Percentiles rank a stretch among this genome's conserved stretches.
These are phyloP conservation scores for Neonectria coccinea DNA, from an alignment of 2,329 filamentous ascomycete species.

Conservation along the genomic window DNA sequence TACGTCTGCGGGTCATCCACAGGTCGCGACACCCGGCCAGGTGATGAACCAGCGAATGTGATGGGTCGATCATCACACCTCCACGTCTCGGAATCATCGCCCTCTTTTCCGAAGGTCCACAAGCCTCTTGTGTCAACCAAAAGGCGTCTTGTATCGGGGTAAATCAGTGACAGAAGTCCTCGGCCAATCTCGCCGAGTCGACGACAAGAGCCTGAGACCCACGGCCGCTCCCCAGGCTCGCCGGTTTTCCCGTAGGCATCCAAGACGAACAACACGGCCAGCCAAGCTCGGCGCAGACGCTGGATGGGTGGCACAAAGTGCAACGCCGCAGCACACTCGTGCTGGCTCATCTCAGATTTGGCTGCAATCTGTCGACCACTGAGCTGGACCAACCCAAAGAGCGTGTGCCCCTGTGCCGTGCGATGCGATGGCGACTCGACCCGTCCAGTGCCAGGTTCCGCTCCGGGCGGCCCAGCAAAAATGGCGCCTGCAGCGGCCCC, in stretches of 20 bases:
- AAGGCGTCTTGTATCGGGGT: too few relatives aligned
- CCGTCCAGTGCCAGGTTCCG: slow-evolving; percentile 11
- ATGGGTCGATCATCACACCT: neutral
- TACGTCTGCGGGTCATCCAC: neutral
- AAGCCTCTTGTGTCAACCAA: neutral
- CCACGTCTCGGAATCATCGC: neutral
- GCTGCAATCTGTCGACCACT: slow-evolving; percentile 30
- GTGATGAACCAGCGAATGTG: neutral
- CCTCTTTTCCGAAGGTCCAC: neutral
- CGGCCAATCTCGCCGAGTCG: neutral
- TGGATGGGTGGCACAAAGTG: slow-evolving; percentile 39
- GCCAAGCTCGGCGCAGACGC: slow-evolving; percentile 18
- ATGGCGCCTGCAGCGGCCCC: slow-evolving; percentile 40
- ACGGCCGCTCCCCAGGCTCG: slow-evolving; percentile 3
- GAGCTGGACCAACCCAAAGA: slow-evolving; percentile 27
- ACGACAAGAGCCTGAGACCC: slow-evolving; percentile 11
- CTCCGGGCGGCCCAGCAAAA: slow-evolving; percentile 28
- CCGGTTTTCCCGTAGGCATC: neutral
- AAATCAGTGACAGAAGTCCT: too few relatives aligned
- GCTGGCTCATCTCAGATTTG: slow-evolving; percentile 40
- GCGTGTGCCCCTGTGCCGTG: slow-evolving; percentile 30
- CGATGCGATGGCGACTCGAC: slow-evolving; percentile 17
- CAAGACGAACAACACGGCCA: slow-evolving; percentile 21
- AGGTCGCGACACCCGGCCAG: neutral
- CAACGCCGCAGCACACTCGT: slow-evolving; percentile 41